Evolutionary conservation across 495 filamentous ascomycete species (phyloP).

Genomic region (Neurospora sublineolata): DNA sequence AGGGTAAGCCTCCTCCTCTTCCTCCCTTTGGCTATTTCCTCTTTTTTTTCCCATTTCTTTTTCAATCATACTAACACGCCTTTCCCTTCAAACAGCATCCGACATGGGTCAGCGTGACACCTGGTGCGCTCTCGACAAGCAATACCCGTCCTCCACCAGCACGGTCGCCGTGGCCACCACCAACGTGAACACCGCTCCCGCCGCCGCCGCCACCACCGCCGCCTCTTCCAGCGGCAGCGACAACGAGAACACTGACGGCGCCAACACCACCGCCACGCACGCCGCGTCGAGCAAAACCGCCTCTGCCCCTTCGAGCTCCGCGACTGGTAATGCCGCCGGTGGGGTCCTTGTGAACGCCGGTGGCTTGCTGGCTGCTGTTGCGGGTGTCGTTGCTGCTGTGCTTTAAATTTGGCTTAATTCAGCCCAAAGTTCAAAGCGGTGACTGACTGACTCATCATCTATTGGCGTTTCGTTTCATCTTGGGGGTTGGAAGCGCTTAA

Average conservation of each 20-base stretch:
- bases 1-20: slow-evolving; percentile 5
- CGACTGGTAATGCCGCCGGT: slow-evolving; percentile 20
- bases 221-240: slow-evolving; percentile 2
- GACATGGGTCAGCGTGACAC: slow-evolving; percentile 24
- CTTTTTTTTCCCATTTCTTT: neutral
- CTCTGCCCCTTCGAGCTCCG: slow-evolving; percentile 4
- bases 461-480: neutral
- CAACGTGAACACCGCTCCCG: neutral
- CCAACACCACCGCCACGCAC: slow-evolving; percentile 4
- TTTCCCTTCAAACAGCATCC: neutral
- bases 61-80: neutral
- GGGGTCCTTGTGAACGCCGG: slow-evolving; percentile 22
- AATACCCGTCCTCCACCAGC: slow-evolving; percentile 20
- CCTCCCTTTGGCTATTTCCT: neutral
- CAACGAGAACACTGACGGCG: slow-evolving; percentile 7
- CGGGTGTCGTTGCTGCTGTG: slow-evolving; percentile 23
- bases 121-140: slow-evolving; percentile 29
- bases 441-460: neutral
- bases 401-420: slow-evolving; percentile 9
- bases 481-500: neutral
- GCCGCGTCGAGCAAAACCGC: slow-evolving; percentile 12
- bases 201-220: neutral
- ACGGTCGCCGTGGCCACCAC: slow-evolving; percentile 1
- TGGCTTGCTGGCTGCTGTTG: slow-evolving; percentile 21
- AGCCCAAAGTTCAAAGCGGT: neutral